Percentiles rank a stretch among this genome's conserved stretches.
Evolutionary conservation across 768 basidiomycete species (phyloP).

Genomic region (Amylocystis lapponica): DNA sequence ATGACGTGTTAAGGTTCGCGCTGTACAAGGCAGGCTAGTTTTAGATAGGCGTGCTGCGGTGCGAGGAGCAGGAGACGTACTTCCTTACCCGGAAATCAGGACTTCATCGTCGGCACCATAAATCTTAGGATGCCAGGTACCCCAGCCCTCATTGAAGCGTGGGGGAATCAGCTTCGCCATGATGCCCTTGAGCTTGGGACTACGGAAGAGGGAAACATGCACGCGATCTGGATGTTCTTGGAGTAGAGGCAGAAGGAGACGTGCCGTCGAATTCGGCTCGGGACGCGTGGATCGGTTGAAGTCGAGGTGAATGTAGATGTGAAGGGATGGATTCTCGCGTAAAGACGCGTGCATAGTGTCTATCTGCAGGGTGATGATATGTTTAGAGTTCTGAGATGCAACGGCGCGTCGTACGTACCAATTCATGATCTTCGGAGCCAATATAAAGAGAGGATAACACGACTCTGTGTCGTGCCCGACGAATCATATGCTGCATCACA

Average conservation of each 20-base stretch:
- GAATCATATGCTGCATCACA: conserved; percentile 61
- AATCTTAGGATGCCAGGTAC: conserved; percentile 93
- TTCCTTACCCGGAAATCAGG: conserved; percentile 82
- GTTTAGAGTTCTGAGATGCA: neutral
- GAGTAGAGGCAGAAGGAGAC: conserved; percentile 66
- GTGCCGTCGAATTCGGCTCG: conserved; percentile 62
- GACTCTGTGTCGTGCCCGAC: conserved; percentile 69
- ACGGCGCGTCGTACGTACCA: conserved; percentile 51
- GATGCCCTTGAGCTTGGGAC: conserved; percentile 75
- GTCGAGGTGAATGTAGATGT: conserved; percentile 73
- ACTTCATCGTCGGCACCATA: conserved; percentile 93
- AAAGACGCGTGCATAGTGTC: conserved; percentile 59
- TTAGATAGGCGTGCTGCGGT: neutral
- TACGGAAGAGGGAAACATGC: conserved; percentile 78
- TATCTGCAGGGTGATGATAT: conserved; percentile 43
- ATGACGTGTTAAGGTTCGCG: conserved; percentile 88
- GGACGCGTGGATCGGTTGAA: conserved; percentile 74
- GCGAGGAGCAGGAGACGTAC: conserved; percentile 17
- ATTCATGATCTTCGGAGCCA: conserved; percentile 67
- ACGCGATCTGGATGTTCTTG: conserved; percentile 67
- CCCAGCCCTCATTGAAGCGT: conserved; percentile 95
- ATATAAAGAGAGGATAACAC: conserved; percentile 91
- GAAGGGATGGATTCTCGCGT: conserved; percentile 49
- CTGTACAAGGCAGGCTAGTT: conserved; percentile 34
- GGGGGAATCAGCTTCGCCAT: conserved; percentile 78